Conservation (phyloP, 257 asterid species). For the Dorcoceras hygrometricum region DNA sequence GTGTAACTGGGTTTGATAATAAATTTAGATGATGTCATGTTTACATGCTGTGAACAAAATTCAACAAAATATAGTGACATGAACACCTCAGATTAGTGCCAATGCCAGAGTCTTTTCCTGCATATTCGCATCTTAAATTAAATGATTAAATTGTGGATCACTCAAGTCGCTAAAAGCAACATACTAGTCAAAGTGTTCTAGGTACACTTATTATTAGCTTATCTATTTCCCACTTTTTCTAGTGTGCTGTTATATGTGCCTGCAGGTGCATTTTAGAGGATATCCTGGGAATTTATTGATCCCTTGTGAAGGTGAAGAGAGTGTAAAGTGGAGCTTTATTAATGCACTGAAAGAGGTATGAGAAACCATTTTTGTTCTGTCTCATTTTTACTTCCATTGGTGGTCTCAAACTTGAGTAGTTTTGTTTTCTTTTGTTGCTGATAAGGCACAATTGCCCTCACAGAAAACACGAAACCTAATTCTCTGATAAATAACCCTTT, state of each 20-base stretch:
- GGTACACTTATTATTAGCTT: background rate
- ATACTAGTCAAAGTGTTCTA: conserved; percentile 9
- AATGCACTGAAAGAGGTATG: conserved; percentile 93
- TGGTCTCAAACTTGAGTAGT: conserved; percentile 15
- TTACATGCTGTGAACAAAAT: background rate
- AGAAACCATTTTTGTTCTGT: conserved; percentile 28
- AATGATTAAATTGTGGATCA: background rate
- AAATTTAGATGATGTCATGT: background rate
- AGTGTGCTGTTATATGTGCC: conserved; percentile 20
- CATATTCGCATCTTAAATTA: conserved; percentile 7
- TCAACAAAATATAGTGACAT: background rate
- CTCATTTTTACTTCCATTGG: conserved; percentile 11
- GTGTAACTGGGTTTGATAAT: background rate
- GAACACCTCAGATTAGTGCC: background rate
- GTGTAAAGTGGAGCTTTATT: conserved; percentile 88
- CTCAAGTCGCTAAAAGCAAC: background rate
- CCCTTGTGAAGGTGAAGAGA: conserved; percentile 96
- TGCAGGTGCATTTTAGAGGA: conserved; percentile 96
- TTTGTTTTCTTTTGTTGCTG: conserved; percentile 14
- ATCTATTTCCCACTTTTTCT: conserved; percentile 20
- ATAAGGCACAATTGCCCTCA: background rate
- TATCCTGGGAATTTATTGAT: conserved; percentile 72
- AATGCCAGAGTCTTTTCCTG: conserved; percentile 6
- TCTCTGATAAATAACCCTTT: conserved; percentile 4
- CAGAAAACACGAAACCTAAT: conserved; percentile 1